phyloP scores from a whole-genome alignment of 2,329 filamentous ascomycete species.

The Didymella exigua region DNA sequence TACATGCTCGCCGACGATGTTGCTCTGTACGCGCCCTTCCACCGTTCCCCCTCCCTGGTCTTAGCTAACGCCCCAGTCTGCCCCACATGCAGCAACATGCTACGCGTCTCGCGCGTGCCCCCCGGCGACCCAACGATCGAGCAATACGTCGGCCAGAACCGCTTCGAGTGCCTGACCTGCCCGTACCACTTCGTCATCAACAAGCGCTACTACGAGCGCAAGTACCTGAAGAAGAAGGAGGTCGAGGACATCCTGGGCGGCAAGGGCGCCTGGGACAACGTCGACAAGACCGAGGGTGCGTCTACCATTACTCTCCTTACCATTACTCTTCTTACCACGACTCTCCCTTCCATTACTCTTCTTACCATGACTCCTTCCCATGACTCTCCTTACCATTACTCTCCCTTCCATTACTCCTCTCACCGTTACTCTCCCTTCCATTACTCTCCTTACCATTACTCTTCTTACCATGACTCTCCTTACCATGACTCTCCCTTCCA shows the following conservation, averaged over 20 bases:
- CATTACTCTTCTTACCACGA: too few relatives aligned
- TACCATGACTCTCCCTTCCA: too few relatives aligned
- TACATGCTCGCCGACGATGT: slow-evolving; percentile 56
- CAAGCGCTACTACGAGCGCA: slow-evolving; percentile 80
- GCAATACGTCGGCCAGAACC: slow-evolving; percentile 63
- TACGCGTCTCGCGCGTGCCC: slow-evolving; percentile 68
- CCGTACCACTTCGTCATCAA: slow-evolving; percentile 88
- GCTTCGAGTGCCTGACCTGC: slow-evolving; percentile 93
- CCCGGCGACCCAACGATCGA: slow-evolving; percentile 47
- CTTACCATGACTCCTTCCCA: too few relatives aligned
- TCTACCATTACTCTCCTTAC: too few relatives aligned
- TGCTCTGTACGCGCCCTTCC: slow-evolving; percentile 64
- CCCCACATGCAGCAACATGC: slow-evolving; percentile 81
- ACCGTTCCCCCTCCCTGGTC: not conserved
- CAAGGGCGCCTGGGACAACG: slow-evolving; percentile 86
- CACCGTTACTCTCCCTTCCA: too few relatives aligned
- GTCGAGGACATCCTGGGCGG: slow-evolving; percentile 91
- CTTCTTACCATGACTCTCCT: too few relatives aligned
- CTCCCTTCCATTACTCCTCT: too few relatives aligned
- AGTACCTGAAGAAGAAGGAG: slow-evolving; percentile 80
- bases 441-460: too few relatives aligned
- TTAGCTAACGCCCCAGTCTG: slow-evolving; percentile 61
- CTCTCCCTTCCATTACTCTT: too few relatives aligned
- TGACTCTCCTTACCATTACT: too few relatives aligned
- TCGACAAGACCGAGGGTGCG: slow-evolving; percentile 74